Conservation (phyloP, 768 basidiomycete genomes). For the Amanita pseudoporphyria region DNA sequence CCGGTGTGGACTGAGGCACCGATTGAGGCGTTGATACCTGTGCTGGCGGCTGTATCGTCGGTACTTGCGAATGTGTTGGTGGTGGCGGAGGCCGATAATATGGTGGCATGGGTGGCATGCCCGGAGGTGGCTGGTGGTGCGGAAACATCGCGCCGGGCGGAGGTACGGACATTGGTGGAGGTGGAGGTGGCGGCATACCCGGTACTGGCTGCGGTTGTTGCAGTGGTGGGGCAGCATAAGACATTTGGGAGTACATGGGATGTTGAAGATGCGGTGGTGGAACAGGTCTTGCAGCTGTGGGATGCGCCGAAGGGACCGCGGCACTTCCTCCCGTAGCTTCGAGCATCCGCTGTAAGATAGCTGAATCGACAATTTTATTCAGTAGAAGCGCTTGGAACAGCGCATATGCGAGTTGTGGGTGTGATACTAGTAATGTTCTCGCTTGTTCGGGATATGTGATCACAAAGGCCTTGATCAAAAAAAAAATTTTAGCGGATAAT, state of each 20-base stretch:
- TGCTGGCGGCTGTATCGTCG: conserved; percentile 18
- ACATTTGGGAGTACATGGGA: conserved; percentile 31
- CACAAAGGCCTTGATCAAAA: conserved; percentile 65
- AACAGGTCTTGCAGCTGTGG: conserved; percentile 11
- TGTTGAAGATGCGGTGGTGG: conserved; percentile 36
- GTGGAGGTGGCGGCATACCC: conserved; percentile 21
- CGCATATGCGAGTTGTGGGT: conserved; percentile 94
- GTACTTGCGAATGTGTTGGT: conserved; percentile 17
- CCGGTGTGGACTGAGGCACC: conserved; percentile 14
- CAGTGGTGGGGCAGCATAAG: conserved; percentile 21
- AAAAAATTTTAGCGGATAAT: conserved; percentile 3
- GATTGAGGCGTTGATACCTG: conserved; percentile 22
- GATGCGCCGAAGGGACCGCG: conserved; percentile 1
- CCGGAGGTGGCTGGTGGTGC: conserved; percentile 21
- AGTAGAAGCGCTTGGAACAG: conserved; percentile 90
- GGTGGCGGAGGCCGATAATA: conserved; percentile 27
- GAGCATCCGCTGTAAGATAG: conserved; percentile 66
- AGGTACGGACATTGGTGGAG: conserved; percentile 21
- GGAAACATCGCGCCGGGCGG: conserved; percentile 24
- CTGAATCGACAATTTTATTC: conserved; percentile 88
- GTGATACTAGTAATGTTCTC: conserved; percentile 59
- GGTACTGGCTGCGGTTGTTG: conserved; percentile 24
- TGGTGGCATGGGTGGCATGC: conserved; percentile 23
- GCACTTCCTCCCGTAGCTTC: conserved; percentile 23
- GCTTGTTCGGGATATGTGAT: conserved; percentile 90